These are phyloP conservation scores for Effrenium voratum DNA, from an alignment of 73 alveolate species.

Conservation along the genomic window DNA sequence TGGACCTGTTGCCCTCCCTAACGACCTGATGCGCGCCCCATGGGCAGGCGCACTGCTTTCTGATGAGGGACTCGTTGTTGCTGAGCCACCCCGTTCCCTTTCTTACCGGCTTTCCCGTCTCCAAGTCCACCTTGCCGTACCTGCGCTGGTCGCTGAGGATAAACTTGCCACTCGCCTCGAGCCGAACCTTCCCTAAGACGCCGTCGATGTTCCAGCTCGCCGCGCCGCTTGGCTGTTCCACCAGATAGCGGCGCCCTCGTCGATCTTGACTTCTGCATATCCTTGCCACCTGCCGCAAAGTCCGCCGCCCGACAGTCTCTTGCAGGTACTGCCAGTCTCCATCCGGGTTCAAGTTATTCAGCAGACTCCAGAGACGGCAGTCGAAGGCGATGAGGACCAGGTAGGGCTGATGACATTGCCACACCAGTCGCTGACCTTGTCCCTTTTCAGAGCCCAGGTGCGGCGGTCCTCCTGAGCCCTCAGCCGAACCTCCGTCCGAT, in stretches of 20 bases:
- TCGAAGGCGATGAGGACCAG: neutral
- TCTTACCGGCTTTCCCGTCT: neutral
- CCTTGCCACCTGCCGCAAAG: neutral
- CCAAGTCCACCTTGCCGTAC: neutral
- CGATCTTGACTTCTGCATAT: neutral
- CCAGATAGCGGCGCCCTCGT: neutral
- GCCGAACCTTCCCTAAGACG: neutral
- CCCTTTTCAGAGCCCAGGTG: no score
- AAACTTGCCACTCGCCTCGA: neutral
- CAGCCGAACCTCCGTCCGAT: no score
- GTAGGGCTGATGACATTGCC: neutral
- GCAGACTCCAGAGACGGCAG: neutral
- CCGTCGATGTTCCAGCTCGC: neutral
- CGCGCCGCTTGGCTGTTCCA: neutral
- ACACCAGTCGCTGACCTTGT: neutral
- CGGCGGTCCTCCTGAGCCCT: no score
- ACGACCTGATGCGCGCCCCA: neutral
- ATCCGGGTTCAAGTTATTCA: neutral
- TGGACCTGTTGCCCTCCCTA: neutral
- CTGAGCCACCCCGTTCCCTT: constrained; percentile 15
- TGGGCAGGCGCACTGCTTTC: neutral
- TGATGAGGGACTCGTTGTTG: neutral
- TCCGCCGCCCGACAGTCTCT: neutral
- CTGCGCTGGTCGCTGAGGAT: neutral
- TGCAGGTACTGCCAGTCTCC: neutral